phyloP scores from a whole-genome alignment of 2,329 filamentous ascomycete species.

The Sporothrix phasma region DNA sequence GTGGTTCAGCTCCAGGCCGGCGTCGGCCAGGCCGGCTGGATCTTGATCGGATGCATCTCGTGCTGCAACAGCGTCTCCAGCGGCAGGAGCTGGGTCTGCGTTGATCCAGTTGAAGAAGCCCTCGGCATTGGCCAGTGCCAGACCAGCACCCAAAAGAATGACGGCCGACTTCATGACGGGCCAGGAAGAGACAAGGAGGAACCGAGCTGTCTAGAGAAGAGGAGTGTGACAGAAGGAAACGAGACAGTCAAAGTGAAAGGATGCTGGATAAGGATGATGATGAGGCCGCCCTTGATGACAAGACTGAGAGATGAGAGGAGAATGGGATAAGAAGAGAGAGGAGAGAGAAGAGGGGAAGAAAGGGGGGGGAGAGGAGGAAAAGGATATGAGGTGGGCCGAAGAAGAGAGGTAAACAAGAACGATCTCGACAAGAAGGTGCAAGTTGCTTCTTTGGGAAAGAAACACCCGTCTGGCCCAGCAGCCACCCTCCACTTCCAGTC shows the following conservation, averaged over 20 bases:
- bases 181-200: neutral
- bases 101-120: constrained; percentile 4
- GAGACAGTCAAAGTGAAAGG: constrained; percentile 3
- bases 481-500: neutral
- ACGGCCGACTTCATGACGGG: constrained; percentile 18
- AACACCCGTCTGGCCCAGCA: neutral
- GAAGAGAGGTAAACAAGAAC: neutral
- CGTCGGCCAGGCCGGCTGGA: neutral
- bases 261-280: constrained; percentile 14
- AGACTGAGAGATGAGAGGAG: neutral
- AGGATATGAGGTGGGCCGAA: too few relatives aligned
- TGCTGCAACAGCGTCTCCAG: neutral
- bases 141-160: constrained; percentile 13
- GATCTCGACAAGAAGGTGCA: neutral
- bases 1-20: neutral
- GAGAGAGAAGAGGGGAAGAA: neutral
- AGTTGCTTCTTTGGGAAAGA: neutral
- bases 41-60: neutral
- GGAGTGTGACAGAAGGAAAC: neutral
- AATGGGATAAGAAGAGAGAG: neutral
- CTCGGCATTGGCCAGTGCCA: constrained; percentile 14
- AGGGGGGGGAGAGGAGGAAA: neutral
- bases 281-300: constrained; percentile 8
- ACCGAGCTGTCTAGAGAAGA: neutral
- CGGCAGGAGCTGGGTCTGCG: neutral